Percentiles rank a stretch among this genome's conserved stretches.
phyloP scores from a whole-genome alignment of 106 monocot genomes.

The Amphibolis antarctica region DNA sequence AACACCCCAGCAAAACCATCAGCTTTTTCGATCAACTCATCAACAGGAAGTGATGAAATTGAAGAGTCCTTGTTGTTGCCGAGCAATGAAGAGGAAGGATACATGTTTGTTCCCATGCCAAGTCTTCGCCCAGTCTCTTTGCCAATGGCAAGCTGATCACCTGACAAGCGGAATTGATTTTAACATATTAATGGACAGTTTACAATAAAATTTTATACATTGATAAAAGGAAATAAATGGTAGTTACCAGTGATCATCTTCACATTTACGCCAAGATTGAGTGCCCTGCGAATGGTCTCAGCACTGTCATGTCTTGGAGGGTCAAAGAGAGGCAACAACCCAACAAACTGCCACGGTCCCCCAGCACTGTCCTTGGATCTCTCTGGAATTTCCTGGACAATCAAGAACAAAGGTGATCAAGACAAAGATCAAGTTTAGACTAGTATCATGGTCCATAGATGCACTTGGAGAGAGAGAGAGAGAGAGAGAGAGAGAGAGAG shows the following conservation, averaged over 20 bases:
- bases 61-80: conserved; percentile 42
- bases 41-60: conserved; percentile 32
- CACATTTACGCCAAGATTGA: conserved; percentile 91
- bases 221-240: background rate
- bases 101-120: conserved; percentile 55
- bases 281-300: conserved; percentile 90
- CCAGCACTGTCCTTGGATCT: conserved; percentile 65
- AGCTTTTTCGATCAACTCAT: conserved; percentile 52
- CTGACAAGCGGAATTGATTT: conserved; percentile 5
- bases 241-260: conserved; percentile 95
- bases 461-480: background rate
- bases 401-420: background rate
- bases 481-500: no score
- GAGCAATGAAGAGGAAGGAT: conserved; percentile 46
- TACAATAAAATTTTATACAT: conserved; percentile 1
- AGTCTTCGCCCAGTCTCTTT: conserved; percentile 51
- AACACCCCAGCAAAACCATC: conserved; percentile 56
- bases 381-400: conserved; percentile 84
- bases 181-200: background rate
- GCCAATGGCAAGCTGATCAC: conserved; percentile 48
- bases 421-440: no score
- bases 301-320: conserved; percentile 98
- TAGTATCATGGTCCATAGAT: background rate
- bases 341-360: conserved; percentile 89
- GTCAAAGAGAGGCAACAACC: conserved; percentile 79